Evolutionary conservation across 768 basidiomycete genomes (phyloP), one percentile per base, ranked within the genome.

Genomic region (Leucosporidium scottii): DNA sequence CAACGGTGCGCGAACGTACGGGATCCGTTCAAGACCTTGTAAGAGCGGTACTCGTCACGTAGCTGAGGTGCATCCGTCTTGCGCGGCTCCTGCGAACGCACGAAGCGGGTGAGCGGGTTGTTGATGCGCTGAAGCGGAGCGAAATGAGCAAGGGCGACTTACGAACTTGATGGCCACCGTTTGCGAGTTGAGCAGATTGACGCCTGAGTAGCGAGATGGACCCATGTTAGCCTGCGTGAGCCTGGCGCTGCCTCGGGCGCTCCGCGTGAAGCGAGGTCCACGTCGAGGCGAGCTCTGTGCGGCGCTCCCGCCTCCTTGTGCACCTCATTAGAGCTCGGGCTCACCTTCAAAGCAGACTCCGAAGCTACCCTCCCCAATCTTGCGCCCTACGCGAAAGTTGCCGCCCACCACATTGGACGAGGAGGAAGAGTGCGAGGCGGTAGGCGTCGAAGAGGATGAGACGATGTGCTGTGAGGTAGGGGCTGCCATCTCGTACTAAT

Each of bases 111-210:
- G 39, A 44, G 39, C 39, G 6, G 39, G 39, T 44, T 44, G 39
- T 44, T 44, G 39, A 44, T 44, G 39, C 39, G 39, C 13, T 44
- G 39, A 44, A 12, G 34, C 34, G 5, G 34, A 12, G 12, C 34
- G 34, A 36, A 17, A 8, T 17, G 39, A 44, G 39, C 39, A 44
- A 10, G 39, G 15, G 39, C 39, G 49, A 86, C 93, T 80, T 77
- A 98, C 96, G 85, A 99, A 99, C 83, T 99, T 99, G 86, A 99
- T 98, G 71, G 96, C 96, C 69, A 98, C 94, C 15, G 93, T 93
- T 81, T 94, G 93, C 7, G 90, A 92, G 83, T 99, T 99, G 81
- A 98, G 86, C 44, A 99, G 83, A 78, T 99, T 99, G 13, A 92
- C 93, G 30, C 94, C 94, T 97, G 76, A 44, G 10, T 10, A 17